Conservation (phyloP, 768 basidiomycete genomes). For the Mycena latifolia region DNA sequence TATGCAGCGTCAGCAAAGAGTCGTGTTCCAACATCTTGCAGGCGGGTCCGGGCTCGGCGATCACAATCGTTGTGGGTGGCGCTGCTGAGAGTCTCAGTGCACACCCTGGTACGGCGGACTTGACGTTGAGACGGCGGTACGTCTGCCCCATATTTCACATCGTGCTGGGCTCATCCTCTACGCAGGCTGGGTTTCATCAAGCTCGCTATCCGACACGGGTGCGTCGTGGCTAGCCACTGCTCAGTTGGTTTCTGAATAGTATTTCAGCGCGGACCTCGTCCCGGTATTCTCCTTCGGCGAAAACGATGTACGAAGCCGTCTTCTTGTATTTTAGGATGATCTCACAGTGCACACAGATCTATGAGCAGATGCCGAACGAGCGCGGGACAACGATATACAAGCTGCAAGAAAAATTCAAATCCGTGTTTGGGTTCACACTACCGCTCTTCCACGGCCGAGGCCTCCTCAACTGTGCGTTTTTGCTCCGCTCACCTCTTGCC, state of each 20-base stretch:
- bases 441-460: conserved; percentile 98
- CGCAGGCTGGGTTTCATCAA: conserved; percentile 94
- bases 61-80: conserved; percentile 97
- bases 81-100: conserved; percentile 96
- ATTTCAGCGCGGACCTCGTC: conserved; percentile 87
- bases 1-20: conserved; percentile 92
- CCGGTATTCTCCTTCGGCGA: conserved; percentile 99
- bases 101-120: conserved; percentile 95
- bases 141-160: conserved; percentile 29
- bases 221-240: conserved; percentile 36
- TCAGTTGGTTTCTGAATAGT: conserved; percentile 7
- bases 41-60: conserved; percentile 72
- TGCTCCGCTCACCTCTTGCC: neutral
- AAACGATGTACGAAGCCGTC: conserved; percentile 82
- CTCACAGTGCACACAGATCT: conserved; percentile 71
- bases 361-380: conserved; percentile 96
- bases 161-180: neutral
- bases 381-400: conserved; percentile 90
- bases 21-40: conserved; percentile 92
- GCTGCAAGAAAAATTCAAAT: conserved; percentile 93
- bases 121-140: conserved; percentile 81
- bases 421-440: conserved; percentile 93
- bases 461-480: conserved; percentile 83
- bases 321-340: conserved; percentile 6
- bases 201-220: conserved; percentile 91